Base-by-base conservation (phyloP, 345 rosid species). In the Eucalyptus urophylla region DNA sequence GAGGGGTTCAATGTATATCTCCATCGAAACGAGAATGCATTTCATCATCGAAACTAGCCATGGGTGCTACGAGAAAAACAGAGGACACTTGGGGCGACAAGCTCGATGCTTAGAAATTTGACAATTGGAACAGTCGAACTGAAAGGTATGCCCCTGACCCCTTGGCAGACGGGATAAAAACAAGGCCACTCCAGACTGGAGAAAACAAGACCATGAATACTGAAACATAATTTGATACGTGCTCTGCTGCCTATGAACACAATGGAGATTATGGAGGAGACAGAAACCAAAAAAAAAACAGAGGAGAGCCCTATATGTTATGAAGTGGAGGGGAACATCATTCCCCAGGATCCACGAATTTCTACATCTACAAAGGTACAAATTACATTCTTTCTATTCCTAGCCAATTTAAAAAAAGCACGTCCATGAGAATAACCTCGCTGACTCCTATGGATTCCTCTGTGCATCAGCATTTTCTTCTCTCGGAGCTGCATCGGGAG, bases 401-500 rank as follows among this genome's bases (percentile, higher is more conserved):
- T 9, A 11, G 24, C 47, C 4, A 47, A 76, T 76, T 21, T 40
- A 6, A 76, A 76, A 40, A 76, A 76, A 37, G 85, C 85, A 76
- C 47, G 27, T 37, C 85, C 47, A 40, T 76, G 16, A 40, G 29
- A 40, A 76, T 21, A 76, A 76, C 29, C 47, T 16, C 22, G 21
- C 89, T 67, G 37, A 69, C 37, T 50, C 40, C 53, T 33, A 81
- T 14, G 62, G 85, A 81, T 88, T 89, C 25, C 29, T 27, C 25
- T 22, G 88, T 49, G 29, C 67, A 85, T 90, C 88, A 65, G 50
- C 60, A 89, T 90, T 87, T 37, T 86, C 86, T 76, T 80, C 90
- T 60, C 49, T 56, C 86, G 88, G 89, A 49, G 89, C 65, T 21
- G 89, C 58, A 69, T 81, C 91, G 6, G 92, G 86, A 67, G 93